Evolutionary conservation across 495 filamentous ascomycete species (phyloP).

Genomic region (Tuber magnatum): DNA sequence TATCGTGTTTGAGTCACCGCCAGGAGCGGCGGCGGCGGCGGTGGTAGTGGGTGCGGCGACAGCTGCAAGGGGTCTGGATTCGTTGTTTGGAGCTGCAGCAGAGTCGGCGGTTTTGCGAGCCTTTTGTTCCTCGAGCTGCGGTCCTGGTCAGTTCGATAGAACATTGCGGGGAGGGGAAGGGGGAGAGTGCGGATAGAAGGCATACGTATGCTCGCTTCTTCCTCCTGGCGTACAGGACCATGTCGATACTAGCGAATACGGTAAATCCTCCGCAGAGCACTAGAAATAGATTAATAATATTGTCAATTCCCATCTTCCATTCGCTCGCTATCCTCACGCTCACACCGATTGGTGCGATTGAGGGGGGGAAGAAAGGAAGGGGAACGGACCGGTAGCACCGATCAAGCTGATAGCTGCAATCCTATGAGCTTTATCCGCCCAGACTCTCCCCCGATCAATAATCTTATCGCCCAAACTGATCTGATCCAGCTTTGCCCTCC

Average conservation of each 20-base stretch:
- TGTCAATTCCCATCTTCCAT: conserved; percentile 22
- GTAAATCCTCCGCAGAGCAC: conserved; percentile 67
- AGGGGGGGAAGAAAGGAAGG: background rate
- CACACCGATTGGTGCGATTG: conserved; percentile 2
- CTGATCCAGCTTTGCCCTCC: conserved; percentile 58
- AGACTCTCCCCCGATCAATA: conserved; percentile 59
- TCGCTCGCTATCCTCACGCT: background rate
- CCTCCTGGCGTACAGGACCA: conserved; percentile 77
- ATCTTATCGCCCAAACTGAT: conserved; percentile 56
- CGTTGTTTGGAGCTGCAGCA: conserved; percentile 41
- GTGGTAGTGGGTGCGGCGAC: conserved; percentile 24
- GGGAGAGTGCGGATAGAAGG: background rate
- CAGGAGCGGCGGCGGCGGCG: conserved; percentile 8
- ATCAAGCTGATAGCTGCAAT: conserved; percentile 68
- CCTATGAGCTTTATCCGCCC: conserved; percentile 79
- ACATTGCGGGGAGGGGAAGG: background rate
- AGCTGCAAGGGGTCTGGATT: conserved; percentile 27
- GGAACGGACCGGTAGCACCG: conserved; percentile 63
- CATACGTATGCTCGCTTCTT: conserved; percentile 43
- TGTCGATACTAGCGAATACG: conserved; percentile 72
- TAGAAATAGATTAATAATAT: conserved; percentile 36
- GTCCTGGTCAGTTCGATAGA: background rate
- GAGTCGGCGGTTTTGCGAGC: conserved; percentile 2
- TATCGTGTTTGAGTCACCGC: conserved; percentile 13
- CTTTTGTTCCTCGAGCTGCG: conserved; percentile 30